These are phyloP conservation scores for Kwoniella sp. DNA, from an alignment of 768 basidiomycete genomes.

Conservation along the genomic window DNA sequence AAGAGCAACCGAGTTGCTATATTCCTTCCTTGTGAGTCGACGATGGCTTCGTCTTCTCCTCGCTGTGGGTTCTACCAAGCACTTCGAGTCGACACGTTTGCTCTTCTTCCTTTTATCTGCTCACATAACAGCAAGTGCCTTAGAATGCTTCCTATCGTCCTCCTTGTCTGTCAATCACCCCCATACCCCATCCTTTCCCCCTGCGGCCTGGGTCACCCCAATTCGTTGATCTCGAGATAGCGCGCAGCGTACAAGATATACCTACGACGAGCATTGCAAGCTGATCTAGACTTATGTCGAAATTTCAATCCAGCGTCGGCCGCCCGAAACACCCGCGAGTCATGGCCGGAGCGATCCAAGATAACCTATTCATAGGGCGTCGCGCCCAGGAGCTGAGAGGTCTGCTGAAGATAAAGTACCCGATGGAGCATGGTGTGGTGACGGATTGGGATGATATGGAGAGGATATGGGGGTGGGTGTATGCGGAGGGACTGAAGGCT, in stretches of 20 bases:
- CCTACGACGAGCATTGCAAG: too few relatives aligned
- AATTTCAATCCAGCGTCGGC: conserved; percentile 69
- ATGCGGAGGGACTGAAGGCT: conserved; percentile 91
- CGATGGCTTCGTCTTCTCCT: neutral
- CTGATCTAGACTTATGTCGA: too few relatives aligned
- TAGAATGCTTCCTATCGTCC: too few relatives aligned
- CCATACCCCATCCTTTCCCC: too few relatives aligned
- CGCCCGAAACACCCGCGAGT: conserved; percentile 96
- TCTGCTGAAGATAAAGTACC: conserved; percentile 95
- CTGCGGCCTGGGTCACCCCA: conserved; percentile 5
- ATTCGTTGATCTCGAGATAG: neutral
- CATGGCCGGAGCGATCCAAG: conserved; percentile 90
- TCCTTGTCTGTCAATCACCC: too few relatives aligned
- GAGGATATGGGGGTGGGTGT: conserved; percentile 97
- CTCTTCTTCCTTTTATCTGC: too few relatives aligned
- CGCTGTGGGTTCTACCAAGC: too few relatives aligned
- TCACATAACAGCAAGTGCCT: too few relatives aligned
- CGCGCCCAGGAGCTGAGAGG: conserved; percentile 95
- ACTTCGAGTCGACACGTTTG: too few relatives aligned
- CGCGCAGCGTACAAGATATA: neutral
- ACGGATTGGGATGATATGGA: conserved; percentile 99
- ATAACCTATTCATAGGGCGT: conserved; percentile 92
- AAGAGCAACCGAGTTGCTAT: conserved; percentile 99
- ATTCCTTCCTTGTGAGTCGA: conserved; percentile 90
- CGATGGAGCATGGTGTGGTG: conserved; percentile 98